Percentiles rank a stretch among this genome's conserved stretches.
phyloP scores from a whole-genome alignment of 1,284 basidiomycete species.

The Ceratobasidium sp. region DNA sequence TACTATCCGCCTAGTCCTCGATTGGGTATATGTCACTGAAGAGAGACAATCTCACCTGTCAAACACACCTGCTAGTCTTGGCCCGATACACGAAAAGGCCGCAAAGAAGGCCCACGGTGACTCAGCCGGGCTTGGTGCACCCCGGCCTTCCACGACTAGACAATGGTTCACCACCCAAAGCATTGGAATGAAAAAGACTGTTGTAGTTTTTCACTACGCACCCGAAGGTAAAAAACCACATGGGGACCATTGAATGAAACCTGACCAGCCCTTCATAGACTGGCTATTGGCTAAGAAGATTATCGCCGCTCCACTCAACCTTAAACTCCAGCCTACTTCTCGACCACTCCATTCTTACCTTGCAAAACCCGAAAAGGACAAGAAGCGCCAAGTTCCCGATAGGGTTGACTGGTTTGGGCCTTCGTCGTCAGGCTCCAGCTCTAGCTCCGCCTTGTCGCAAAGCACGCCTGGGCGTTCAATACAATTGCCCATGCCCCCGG shows the following conservation, averaged over 20 bases:
- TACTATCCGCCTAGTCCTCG: constrained; percentile 16
- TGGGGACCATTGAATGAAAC: too few species aligned
- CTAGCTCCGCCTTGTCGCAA: background rate
- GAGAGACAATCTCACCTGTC: constrained; percentile 13
- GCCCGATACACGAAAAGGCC: constrained; percentile 27
- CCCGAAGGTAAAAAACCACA: constrained; percentile 23
- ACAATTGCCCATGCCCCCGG: background rate
- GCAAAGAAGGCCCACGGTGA: constrained; percentile 34
- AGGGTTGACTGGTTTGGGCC: constrained; percentile 23
- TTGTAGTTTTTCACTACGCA: constrained; percentile 32
- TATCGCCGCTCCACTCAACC: constrained; percentile 15
- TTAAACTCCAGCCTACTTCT: constrained; percentile 6
- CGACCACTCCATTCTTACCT: background rate
- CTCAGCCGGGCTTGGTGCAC: constrained; percentile 8
- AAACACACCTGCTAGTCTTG: constrained; percentile 8
- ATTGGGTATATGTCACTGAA: constrained; percentile 31
- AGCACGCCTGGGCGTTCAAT: background rate
- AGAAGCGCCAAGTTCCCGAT: background rate
- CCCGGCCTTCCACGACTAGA: constrained; percentile 4
- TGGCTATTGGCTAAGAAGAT: constrained; percentile 33
- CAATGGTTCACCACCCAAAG: constrained; percentile 34
- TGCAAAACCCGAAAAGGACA: constrained; percentile 5
- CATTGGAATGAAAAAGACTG: constrained; percentile 33
- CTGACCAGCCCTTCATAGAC: background rate
- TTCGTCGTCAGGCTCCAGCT: background rate